Base-by-base conservation (phyloP, 345 rosid genomes). In the Carallia pectinifolia region DNA sequence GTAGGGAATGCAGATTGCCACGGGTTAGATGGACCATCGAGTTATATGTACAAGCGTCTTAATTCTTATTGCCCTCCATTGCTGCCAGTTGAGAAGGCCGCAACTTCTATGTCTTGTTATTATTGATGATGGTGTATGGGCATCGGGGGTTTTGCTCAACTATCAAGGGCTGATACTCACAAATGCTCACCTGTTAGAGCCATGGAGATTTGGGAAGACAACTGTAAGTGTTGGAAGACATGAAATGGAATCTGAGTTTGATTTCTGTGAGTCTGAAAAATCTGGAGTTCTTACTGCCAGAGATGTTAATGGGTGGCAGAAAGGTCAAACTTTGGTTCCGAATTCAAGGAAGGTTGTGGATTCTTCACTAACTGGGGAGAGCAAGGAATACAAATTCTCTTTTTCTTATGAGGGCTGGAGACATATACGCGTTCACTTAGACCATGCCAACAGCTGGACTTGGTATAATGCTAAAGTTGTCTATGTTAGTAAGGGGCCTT, bases 101-200 rank as follows among this genome's bases (percentile, higher is more conserved):
- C 80, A 87, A 64, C 86, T 79, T 92, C 96, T 33, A 71, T 95
- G 97, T 76, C 99, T 95, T 70, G 81, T 95, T 52, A 84, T 90
- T 17, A 69, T 85, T 65, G 86, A 88, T 8, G 91, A 86, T 64
- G 86, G 93, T 73, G 86, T 87, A 12, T 95, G 99, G 99, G 97
- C 99, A 72, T 92, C 97, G 0, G 99, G 99, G 61, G 76, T 92
- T 73, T 52, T 95, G 80, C 90, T 95, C 47, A 92, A 90, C 66
- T 81, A 84, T 67, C 89, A 78, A 73, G 99, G 99, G 62, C 85
- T 92, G 67, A 75, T 92, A 76, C 85, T 95, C 61, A 92, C 99
- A 50, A 95, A 90, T 76, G 99, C 99, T 74, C 99, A 92, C 85
- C 77, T 95, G 68, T 82, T 95, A 75, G 97, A 92, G 75, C 99